phyloP scores from a whole-genome alignment of 2,329 filamentous ascomycete species.

The Cordyceps fumosorosea region DNA sequence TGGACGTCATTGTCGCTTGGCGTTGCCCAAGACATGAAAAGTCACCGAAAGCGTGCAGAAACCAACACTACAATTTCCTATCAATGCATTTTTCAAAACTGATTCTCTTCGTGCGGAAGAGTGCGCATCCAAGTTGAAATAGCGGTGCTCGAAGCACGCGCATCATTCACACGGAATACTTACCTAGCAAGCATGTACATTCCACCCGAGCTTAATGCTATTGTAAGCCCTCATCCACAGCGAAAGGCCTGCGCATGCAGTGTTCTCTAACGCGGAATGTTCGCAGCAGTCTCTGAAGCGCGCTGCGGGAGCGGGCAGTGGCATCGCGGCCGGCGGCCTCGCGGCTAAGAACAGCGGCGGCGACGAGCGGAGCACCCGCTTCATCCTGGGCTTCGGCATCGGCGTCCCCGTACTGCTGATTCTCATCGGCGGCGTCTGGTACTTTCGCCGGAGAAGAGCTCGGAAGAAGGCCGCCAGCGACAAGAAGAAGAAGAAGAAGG shows the following conservation, averaged over 20 bases:
- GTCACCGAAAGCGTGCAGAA: not conserved
- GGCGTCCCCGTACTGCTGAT: slow-evolving; percentile 6
- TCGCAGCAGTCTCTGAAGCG: not conserved
- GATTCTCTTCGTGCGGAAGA: no score
- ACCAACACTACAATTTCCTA: no score
- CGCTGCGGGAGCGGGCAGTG: not conserved
- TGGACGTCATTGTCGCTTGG: slow-evolving; percentile 3
- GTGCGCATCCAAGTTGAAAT: no score
- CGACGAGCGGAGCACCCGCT: not conserved
- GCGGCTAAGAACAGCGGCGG: not conserved
- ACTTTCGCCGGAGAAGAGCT: not conserved
- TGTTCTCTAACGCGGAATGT: not conserved
- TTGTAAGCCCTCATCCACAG: no score
- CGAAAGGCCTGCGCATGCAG: no score
- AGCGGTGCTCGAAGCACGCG: no score
- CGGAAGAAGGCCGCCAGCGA: not conserved
- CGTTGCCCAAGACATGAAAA: not conserved
- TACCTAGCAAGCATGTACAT: not conserved
- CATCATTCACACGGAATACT: no score
- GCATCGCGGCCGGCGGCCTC: slow-evolving; percentile 1
- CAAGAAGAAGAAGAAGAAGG: not conserved
- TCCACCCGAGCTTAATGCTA: not conserved
- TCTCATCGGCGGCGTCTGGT: slow-evolving; percentile 1
- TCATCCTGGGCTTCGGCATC: slow-evolving; percentile 11
- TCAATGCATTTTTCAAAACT: no score